phyloP scores from a whole-genome alignment of 23 red algal species.

The Cyanidiococcus yangmingshanensis region DNA sequence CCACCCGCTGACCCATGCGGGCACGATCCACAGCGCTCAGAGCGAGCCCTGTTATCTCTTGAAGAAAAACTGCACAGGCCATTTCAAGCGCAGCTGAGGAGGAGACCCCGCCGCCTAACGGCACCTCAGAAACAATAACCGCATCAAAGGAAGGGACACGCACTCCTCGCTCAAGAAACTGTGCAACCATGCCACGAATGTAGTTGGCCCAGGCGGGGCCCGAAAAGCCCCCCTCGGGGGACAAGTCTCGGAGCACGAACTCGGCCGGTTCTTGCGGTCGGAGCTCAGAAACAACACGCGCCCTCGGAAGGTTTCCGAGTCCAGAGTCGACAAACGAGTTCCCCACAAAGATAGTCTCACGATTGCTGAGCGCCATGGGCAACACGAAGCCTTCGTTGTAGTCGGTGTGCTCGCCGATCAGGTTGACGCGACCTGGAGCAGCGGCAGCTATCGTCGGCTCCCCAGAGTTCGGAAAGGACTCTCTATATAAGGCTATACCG shows the following conservation, averaged over 20 bases:
- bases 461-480: constrained; percentile 33
- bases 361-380: constrained; percentile 75
- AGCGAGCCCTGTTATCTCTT: constrained; percentile 33
- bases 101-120: constrained; percentile 69
- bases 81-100: constrained; percentile 86
- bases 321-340: constrained; percentile 20
- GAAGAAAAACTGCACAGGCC: constrained; percentile 61
- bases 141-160: constrained; percentile 78
- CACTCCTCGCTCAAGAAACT: constrained; percentile 47
- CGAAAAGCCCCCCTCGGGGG: constrained; percentile 18
- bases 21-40: constrained; percentile 54
- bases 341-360: constrained; percentile 63
- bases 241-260: constrained; percentile 34
- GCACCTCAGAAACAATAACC: constrained; percentile 78
- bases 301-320: neutral
- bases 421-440: constrained; percentile 86
- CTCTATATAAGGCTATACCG: neutral
- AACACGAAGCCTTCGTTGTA: constrained; percentile 98
- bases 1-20: constrained; percentile 56
- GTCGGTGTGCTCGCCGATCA: constrained; percentile 97
- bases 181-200: constrained; percentile 65
- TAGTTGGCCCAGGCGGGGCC: constrained; percentile 75
- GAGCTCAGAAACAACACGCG: constrained; percentile 43
- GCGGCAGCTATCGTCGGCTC: constrained; percentile 29
- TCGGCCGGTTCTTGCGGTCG: constrained; percentile 29